These are phyloP conservation scores for Primulina huaijiensis DNA, from an alignment of 257 asterid genomes.

Conservation along the genomic window DNA sequence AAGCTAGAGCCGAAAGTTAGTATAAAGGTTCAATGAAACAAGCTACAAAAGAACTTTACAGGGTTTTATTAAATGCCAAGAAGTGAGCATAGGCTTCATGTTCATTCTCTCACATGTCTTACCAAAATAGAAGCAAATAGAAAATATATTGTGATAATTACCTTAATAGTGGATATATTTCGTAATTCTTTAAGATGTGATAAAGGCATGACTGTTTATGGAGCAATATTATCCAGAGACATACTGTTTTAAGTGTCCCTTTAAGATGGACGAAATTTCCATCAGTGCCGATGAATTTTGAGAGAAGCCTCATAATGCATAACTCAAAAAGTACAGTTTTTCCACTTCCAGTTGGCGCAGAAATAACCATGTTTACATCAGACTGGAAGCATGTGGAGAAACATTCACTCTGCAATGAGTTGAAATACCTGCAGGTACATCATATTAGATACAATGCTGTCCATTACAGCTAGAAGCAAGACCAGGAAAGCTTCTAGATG, in stretches of 20 bases:
- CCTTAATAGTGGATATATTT: background rate
- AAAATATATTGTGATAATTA: background rate
- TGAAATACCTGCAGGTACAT: slow-evolving; percentile 65
- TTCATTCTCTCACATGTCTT: slow-evolving; percentile 4
- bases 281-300: slow-evolving; percentile 67
- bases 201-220: slow-evolving; percentile 4
- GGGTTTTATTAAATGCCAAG: slow-evolving; percentile 9
- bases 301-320: slow-evolving; percentile 91
- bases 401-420: slow-evolving; percentile 96
- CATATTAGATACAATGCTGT: slow-evolving; percentile 3
- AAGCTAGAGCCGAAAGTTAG: slow-evolving; percentile 15
- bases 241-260: slow-evolving; percentile 87
- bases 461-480: background rate
- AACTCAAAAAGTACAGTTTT: slow-evolving; percentile 92
- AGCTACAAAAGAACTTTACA: background rate
- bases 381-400: slow-evolving; percentile 78
- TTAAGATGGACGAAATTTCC: slow-evolving; percentile 57
- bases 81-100: slow-evolving; percentile 11
- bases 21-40: background rate
- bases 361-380: slow-evolving; percentile 88
- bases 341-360: slow-evolving; percentile 99
- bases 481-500: slow-evolving; percentile 16
- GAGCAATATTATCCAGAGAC: slow-evolving; percentile 25
- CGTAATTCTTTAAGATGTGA: slow-evolving; percentile 17
- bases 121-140: background rate